A percentile compares a stretch with the other conserved stretches of the same genome.
Conservation (phyloP, 2,329 filamentous ascomycete species). For the Ceratocystis cubensis region DNA sequence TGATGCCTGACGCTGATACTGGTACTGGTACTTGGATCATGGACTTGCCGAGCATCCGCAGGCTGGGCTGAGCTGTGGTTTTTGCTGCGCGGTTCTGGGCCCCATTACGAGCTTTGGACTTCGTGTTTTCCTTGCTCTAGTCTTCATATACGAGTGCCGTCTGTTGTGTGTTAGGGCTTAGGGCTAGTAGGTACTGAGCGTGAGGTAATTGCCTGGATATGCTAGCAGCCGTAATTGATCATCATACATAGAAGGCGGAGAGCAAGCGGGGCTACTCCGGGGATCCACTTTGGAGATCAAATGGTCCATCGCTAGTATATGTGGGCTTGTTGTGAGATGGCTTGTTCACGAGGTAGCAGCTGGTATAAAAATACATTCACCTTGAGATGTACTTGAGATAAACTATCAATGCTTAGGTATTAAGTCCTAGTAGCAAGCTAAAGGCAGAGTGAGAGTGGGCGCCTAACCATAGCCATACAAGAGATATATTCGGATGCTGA, state of each 20-base stretch:
- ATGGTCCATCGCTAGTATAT: not conserved
- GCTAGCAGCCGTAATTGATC: not conserved
- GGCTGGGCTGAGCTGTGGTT: not conserved
- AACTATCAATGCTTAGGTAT: not conserved
- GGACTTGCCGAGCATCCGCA: not conserved
- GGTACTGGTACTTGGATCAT: not conserved
- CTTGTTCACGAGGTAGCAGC: not conserved
- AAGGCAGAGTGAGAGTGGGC: not conserved
- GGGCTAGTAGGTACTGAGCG: not conserved
- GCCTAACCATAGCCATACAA: not conserved
- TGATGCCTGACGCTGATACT: not conserved
- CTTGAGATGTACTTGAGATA: not conserved
- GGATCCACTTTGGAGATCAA: slow-evolving; percentile 4
- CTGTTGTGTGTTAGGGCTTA: not conserved
- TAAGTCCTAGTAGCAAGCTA: not conserved
- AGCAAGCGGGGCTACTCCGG: not conserved
- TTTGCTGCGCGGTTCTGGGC: not conserved
- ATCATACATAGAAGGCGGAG: not conserved
- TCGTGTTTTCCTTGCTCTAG: not conserved
- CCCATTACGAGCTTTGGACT: not conserved
- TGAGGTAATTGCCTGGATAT: not conserved
- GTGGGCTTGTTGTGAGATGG: not conserved
- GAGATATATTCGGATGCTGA: not conserved
- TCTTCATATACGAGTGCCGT: not conserved
- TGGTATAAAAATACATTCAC: not conserved